These are phyloP conservation scores for Obelidium mucronatum DNA, from an alignment of 192 early-diverging fungal species.

Conservation along the genomic window DNA sequence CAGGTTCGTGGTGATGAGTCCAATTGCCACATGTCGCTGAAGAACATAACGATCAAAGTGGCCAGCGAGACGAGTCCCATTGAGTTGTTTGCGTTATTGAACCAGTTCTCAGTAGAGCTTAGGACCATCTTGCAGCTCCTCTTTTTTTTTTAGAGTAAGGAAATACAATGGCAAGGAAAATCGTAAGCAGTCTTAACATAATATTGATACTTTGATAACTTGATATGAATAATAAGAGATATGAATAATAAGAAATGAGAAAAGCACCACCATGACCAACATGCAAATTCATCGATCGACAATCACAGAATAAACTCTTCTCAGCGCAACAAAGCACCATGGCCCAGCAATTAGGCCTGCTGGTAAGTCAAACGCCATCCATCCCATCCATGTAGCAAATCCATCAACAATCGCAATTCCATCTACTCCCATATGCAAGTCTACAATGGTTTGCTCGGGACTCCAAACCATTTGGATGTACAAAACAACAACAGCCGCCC, in stretches of 20 bases:
- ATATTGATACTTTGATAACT: too few species aligned
- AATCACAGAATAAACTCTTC: slow-evolving; percentile 1
- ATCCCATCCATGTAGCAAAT: slow-evolving; percentile 55
- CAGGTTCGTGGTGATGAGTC: slow-evolving; percentile 10
- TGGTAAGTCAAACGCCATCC: slow-evolving; percentile 28
- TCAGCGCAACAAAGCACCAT: slow-evolving; percentile 17
- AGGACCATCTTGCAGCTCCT: too few species aligned
- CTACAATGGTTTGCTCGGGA: slow-evolving; percentile 16
- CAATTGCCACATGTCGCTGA: slow-evolving; percentile 18
- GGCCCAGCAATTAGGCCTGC: slow-evolving; percentile 19
- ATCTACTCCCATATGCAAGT: slow-evolving; percentile 17
- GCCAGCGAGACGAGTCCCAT: slow-evolving; percentile 22
- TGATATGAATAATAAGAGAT: too few species aligned
- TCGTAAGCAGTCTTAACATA: too few species aligned
- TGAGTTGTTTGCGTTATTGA: slow-evolving; percentile 9
- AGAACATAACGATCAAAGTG: slow-evolving; percentile 22
- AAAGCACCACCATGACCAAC: too few species aligned
- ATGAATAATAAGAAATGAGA: too few species aligned
- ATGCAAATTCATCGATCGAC: not conserved
- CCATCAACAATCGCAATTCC: slow-evolving; percentile 45
- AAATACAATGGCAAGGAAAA: too few species aligned
- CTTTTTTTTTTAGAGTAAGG: too few species aligned
- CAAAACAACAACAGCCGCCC: slow-evolving; percentile 12
- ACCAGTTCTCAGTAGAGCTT: not conserved
- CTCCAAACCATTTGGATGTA: slow-evolving; percentile 18